Evolutionary conservation across 495 filamentous ascomycete species (phyloP), one percentile per base, ranked within the genome.

Genomic region (Neohortaea acidophila): DNA sequence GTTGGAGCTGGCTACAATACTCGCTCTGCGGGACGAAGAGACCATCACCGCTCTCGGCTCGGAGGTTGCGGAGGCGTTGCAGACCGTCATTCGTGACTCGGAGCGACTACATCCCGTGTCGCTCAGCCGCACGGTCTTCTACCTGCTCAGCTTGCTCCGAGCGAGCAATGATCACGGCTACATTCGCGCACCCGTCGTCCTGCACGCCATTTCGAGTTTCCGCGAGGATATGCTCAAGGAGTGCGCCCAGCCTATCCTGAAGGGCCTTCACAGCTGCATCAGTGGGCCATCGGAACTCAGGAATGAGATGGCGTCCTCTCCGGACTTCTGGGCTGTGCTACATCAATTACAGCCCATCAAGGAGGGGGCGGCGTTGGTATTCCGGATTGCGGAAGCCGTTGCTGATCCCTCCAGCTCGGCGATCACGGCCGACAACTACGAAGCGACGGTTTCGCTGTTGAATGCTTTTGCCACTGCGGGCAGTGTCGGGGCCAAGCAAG

Each of bases 251-350:
- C 68, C 82, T 0, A 70, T 84, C 1, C 62, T 93, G 20, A 77
- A 80, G 51, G 86, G 89, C 2, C 62, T 99, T 11, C 69, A 72
- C 20, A 64, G 78, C 14, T 96, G 89, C 51, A 75, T 87, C 41
- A 72, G 75, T 33, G 71, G 80, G 39, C 71, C 81, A 0, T 73
- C 73, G 19, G 73, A 76, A 18, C 67, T 99, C 15, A 72, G 82
- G 39, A 93, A 78, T 45, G 87, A 94, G 59, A 82, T 96, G 44
- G 85, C 87, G 51, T 85, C 82, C 14, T 94, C 87, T 19, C 89
- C 89, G 1, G 91, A 99, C 49, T 94, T 99, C 58, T 99, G 89
- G 89, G 78, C 82, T 12, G 84, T 94, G 27, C 62, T 99, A 24
- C 72, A 81, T 43, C 73, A 73, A 8, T 64, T 99, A 23, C 71